Evolutionary conservation across 495 filamentous ascomycete species (phyloP), one percentile per base, ranked within the genome.

Genomic region (Aspergillus conjunctus): DNA sequence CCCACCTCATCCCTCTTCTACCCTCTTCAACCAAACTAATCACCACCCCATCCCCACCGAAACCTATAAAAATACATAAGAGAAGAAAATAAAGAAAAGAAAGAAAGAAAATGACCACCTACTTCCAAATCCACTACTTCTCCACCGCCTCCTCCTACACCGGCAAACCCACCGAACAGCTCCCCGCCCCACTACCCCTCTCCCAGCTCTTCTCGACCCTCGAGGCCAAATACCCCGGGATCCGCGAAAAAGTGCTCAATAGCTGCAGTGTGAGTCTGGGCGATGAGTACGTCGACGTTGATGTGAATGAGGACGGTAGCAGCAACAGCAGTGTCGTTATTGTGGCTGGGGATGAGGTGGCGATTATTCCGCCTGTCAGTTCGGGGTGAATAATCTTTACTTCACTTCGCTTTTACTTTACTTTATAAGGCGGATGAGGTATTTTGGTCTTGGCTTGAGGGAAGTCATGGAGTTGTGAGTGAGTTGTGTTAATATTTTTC

Each of bases 351-450:
- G 90, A 94, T 65, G 94, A 98, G 74, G 91, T 98, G 48, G 95
- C 89, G 11, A 88, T 98, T 48, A 97, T 98, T 61, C 94, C 94
- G 32, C 94, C 94, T n/a, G 94, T 98, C 52, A 98, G 94, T 79
- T 80, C 77, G 46, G 77, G 77, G 21, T 80, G 64, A 48, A 18
- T 48, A 17, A 22, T 21, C 15, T 41, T 48, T 17, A 11, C 1
- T 48, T 48, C 6, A 7, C n/a, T n/a, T n/a, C n/a, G n/a, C n/a
- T n/a, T 48, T 48, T 48, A 48, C 12, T 41, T 50, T 57, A 49
- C n/a, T 61, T 30, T 21, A 26, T n/a, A n/a, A n/a, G n/a, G n/a
- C n/a, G n/a, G n/a, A n/a, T 57, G n/a, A 15, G 39, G 15, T 10
- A 26, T 11, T 14, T 49, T 17, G 55, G 45, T 12, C 18, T 57